Conservation (phyloP, 2,329 filamentous ascomycete species). For the Colletotrichum neosansevieriae region DNA sequence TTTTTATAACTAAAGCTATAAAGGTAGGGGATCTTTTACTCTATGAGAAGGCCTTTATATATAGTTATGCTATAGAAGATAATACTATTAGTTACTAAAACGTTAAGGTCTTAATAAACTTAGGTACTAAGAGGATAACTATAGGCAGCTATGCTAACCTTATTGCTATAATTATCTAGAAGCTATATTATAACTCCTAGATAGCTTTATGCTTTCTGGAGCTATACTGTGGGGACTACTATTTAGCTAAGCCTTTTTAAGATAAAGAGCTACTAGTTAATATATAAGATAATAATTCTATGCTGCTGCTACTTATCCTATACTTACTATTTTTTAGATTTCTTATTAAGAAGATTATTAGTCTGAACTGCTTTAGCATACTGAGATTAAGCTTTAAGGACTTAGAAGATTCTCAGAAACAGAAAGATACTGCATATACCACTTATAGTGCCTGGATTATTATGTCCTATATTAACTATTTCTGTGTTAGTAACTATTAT, state of each 20-base stretch:
- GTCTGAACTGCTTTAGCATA: conserved; percentile 58
- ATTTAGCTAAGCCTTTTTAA: conserved; percentile 42
- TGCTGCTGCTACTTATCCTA: neutral
- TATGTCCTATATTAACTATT: conserved; percentile 65
- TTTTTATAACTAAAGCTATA: conserved; percentile 63
- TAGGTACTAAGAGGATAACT: conserved; percentile 46
- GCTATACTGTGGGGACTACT: conserved; percentile 42
- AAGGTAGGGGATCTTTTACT: conserved; percentile 63
- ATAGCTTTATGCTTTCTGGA: conserved; percentile 7
- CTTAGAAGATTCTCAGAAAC: neutral
- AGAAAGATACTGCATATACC: conserved; percentile 21
- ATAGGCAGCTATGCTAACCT: conserved; percentile 57
- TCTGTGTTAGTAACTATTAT: conserved; percentile 60
- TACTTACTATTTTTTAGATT: conserved; percentile 50
- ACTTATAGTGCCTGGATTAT: conserved; percentile 60
- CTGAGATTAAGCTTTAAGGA: conserved; percentile 38
- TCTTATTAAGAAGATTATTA: conserved; percentile 57
- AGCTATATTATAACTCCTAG: conserved; percentile 53
- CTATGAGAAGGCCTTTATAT: conserved; percentile 67
- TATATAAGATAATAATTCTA: conserved; percentile 50
- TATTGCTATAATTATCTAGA: conserved; percentile 56
- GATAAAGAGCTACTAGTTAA: conserved; percentile 59
- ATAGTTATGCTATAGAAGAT: conserved; percentile 48
- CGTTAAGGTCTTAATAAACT: conserved; percentile 52
- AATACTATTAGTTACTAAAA: conserved; percentile 32